Base-by-base conservation (phyloP, 176 grass and related monocot genomes). In the Juncus effusus region DNA sequence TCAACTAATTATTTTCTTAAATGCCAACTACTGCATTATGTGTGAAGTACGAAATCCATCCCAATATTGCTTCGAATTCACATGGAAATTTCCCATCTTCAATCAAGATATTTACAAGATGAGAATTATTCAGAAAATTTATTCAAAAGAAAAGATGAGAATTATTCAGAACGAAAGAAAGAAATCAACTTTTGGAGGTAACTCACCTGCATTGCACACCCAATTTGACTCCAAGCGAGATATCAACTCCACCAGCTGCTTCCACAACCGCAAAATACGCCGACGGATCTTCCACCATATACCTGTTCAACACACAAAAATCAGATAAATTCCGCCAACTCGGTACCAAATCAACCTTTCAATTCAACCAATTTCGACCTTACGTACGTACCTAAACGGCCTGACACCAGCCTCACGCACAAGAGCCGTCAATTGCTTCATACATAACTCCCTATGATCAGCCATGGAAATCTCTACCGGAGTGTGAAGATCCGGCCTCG, bases 191-290 rank as follows among this genome's bases (percentile, higher is more conserved):
- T 6, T 47, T 47, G 44, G 9, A 47, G 44, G 44, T 28, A 28
- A 59, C n/a, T 40, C 16, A 96, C 94, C 94, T 99, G 85, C 85
- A 99, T 78, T 99, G 94, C n/a, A 99, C 94, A 35, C 94, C 94
- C 39, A 93, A 36, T 77, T 93, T 93, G 83, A 99, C 78, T 62
- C 73, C 94, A 58, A 99, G 76, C 3, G 94, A 93, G 69, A 99
- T 93, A 81, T 99, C 94, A 47, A 86, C 57, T 6, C 78, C 88
- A 15, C 94, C 94, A 6, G 55, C 76, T 6, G 94, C 94, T 80
- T 99, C 94, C n/a, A 77, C 72, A 74, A 99, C 62, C 36, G 89
- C 85, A 71, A 99, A 99, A 77, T 99, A 93, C 49, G 74, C 76
- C 0, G 78, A 66, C 0, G 94, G 94, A 38, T 99, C 83, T 14